A percentile compares a stretch with the other conserved stretches of the same genome.
These are phyloP conservation scores for Aspergillus affinis DNA, from an alignment of 495 filamentous ascomycete genomes.

Conservation along the genomic window DNA sequence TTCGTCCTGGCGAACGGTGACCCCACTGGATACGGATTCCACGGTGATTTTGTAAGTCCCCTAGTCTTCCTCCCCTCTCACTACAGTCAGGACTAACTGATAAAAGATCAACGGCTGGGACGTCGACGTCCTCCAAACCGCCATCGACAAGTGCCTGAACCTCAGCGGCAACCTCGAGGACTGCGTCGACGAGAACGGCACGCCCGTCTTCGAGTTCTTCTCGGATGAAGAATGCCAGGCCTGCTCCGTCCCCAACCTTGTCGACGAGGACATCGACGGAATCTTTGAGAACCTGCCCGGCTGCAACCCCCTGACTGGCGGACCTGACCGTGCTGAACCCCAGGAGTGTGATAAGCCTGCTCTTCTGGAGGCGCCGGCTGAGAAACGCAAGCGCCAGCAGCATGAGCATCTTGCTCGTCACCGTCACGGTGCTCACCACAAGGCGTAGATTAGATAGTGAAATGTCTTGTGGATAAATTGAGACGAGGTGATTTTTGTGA, in stretches of 20 bases:
- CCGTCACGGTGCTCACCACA: background rate
- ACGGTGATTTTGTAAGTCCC: conserved; percentile 13
- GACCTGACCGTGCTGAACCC: background rate
- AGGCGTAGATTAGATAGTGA: background rate
- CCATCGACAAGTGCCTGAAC: conserved; percentile 13
- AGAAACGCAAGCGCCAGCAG: background rate
- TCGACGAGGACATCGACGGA: background rate
- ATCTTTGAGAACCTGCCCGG: background rate
- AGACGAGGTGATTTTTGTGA: background rate
- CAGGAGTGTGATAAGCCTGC: background rate
- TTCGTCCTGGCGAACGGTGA: conserved; percentile 53
- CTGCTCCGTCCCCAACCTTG: background rate
- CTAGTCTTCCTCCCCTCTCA: no score
- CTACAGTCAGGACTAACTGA: background rate
- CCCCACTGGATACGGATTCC: conserved; percentile 12
- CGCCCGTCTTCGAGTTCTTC: background rate
- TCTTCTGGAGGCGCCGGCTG: background rate
- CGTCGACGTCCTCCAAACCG: conserved; percentile 13
- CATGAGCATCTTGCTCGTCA: background rate
- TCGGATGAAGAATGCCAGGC: background rate
- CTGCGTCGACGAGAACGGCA: conserved; percentile 5
- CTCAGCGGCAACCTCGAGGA: conserved; percentile 9
- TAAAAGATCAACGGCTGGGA: conserved; percentile 17
- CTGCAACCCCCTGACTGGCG: background rate
- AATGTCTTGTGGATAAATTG: background rate